These are phyloP conservation scores for Acer campestre DNA, from an alignment of 345 rosid genomes.

Conservation along the genomic window DNA sequence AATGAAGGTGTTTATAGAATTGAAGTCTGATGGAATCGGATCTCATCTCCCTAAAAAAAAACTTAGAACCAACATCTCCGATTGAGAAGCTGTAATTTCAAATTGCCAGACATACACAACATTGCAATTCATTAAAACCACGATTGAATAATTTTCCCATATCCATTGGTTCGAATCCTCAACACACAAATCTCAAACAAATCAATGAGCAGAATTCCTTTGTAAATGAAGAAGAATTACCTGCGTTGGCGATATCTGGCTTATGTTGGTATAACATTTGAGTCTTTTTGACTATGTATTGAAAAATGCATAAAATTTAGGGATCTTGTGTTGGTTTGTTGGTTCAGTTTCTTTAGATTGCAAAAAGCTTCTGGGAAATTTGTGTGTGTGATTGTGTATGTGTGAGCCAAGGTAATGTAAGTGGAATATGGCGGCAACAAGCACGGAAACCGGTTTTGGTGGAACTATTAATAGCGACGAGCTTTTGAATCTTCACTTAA, in stretches of 20 bases:
- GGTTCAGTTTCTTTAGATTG: background rate
- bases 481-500: background rate
- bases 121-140: background rate
- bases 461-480: background rate
- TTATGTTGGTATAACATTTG: background rate
- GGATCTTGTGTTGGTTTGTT: background rate
- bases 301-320: background rate
- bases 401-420: no score
- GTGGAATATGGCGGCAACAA: slow-evolving; percentile 29
- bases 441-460: slow-evolving; percentile 20
- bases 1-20: background rate
- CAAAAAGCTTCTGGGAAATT: background rate
- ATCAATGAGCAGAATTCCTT: background rate
- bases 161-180: background rate
- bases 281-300: background rate
- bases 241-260: background rate
- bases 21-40: background rate
- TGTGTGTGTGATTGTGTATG: no score
- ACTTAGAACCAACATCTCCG: background rate
- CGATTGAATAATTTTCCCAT: background rate
- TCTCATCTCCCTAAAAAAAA: background rate
- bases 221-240: background rate
- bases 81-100: no score
- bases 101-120: no score
- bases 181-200: background rate